These are phyloP conservation scores for Pichia rugopelliculosa DNA, from an alignment of 805 yeast genomes.

Conservation along the genomic window DNA sequence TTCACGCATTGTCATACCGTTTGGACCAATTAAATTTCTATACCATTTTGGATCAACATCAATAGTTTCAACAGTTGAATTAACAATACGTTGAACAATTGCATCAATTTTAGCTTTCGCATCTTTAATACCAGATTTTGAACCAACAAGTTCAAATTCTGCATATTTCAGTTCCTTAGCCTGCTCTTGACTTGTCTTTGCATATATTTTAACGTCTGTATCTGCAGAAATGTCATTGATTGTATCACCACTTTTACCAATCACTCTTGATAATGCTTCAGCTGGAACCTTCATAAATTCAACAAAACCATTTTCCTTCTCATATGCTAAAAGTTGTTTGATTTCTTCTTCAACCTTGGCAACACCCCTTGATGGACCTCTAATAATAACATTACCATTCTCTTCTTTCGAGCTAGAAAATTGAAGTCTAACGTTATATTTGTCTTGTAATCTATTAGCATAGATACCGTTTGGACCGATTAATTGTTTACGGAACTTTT, in stretches of 20 bases:
- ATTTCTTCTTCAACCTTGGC: slow-evolving; percentile 77
- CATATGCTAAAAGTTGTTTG: slow-evolving; percentile 75
- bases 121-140: slow-evolving; percentile 63
- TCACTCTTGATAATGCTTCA: slow-evolving; percentile 72
- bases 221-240: slow-evolving; percentile 74
- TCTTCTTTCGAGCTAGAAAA: slow-evolving; percentile 46
- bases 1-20: slow-evolving; percentile 65
- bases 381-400: slow-evolving; percentile 59
- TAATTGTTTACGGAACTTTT: slow-evolving; percentile 68
- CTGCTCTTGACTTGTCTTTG: slow-evolving; percentile 32
- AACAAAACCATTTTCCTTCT: slow-evolving; percentile 74
- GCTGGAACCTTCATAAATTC: slow-evolving; percentile 60
- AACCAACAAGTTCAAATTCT: slow-evolving; percentile 68
- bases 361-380: slow-evolving; percentile 90
- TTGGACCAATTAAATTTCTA: slow-evolving; percentile 68
- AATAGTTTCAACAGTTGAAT: slow-evolving; percentile 48
- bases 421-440: slow-evolving; percentile 72
- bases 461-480: slow-evolving; percentile 81
- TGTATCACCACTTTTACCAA: slow-evolving; percentile 83
- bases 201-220: slow-evolving; percentile 50
- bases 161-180: slow-evolving; percentile 43
- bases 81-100: slow-evolving; percentile 59
- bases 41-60: slow-evolving; percentile 70
- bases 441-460: slow-evolving; percentile 78
- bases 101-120: slow-evolving; percentile 58